Conservation (phyloP, 2,329 filamentous ascomycete species). For the Fusarium lyarnte region DNA sequence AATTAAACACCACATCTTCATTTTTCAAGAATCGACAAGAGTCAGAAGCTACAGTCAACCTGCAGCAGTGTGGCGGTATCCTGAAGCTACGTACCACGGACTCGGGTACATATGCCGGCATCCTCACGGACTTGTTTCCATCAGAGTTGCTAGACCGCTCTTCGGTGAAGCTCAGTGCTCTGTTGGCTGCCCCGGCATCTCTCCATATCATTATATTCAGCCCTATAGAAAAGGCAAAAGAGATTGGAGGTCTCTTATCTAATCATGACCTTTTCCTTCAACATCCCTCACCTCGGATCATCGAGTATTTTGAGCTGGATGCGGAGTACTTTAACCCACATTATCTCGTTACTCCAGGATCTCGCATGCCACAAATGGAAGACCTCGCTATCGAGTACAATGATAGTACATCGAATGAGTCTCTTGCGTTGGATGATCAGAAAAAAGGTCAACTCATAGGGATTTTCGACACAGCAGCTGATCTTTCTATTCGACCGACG, state of each 20-base stretch:
- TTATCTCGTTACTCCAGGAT: neutral
- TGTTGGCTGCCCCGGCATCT: neutral
- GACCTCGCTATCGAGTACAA: neutral
- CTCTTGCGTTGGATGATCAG: neutral
- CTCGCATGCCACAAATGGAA: neutral
- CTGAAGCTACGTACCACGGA: neutral
- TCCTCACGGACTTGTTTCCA: rapidly evolving
- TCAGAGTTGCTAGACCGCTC: neutral
- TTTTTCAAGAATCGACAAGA: neutral
- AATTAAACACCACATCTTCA: rapidly evolving
- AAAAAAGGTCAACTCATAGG: neutral
- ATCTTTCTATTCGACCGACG: neutral
- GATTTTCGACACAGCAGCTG: neutral
- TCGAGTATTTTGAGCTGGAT: neutral
- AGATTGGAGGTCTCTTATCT: neutral
- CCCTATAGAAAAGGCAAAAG: rapidly evolving
- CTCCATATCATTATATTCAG: neutral
- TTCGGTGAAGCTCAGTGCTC: neutral
- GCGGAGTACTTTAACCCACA: neutral
- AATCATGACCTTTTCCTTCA: neutral
- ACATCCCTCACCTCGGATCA: rapidly evolving
- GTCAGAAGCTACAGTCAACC: neutral
- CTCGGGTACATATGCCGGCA: neutral
- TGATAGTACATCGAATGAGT: rapidly evolving
- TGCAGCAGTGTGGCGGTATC: neutral